Evolutionary conservation across 2,329 filamentous ascomycete genomes (phyloP), one percentile per base, ranked within the genome.

Genomic region (Helminthosporium solani): DNA sequence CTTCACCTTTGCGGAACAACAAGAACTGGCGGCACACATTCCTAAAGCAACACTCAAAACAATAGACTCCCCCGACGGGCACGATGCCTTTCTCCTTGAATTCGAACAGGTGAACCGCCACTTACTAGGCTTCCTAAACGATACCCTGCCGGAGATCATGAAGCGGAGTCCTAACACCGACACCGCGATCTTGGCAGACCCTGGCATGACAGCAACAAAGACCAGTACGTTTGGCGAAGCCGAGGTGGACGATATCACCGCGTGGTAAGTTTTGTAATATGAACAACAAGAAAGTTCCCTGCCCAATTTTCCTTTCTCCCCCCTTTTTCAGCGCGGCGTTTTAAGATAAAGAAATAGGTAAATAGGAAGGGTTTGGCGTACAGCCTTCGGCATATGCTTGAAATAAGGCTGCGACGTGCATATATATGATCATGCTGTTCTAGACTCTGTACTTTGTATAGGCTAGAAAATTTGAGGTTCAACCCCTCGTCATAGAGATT

Each of bases 21-120:
- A 96, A 69, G 90, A 97, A 72, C 76, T 99, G 42, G 94, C 92
- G 0, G 81, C 84, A 28, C 83, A 87, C 48, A 90, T 97, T 52
- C 86, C 85, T 2, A 77, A 92, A 58, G 85, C 88, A 1, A 81
- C 82, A 9, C 74, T 99, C 20, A 85, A 90, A 70, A 89, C 85
- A 37, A 99, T 99, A 49, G 90, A 97, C 62, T 95, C 88, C 50
- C 87, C 90, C 0, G 94, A 99, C 67, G 94, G 94, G 1, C 94
- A 99, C 62, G 94, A 99, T 70, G 94, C 94, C 0, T 99, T 99
- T 70, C 72, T 99, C 61, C 74, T 99, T 44, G 92, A 99, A 70
- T 99, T 99, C 64, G 90, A 96, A 74, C 92, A 97, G 73, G 94
- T 97, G 48, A 99, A 99, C 71, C 79, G 77, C 25, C 89, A 96